phyloP scores from a whole-genome alignment of 306 rosid genomes.

The Fagus sylvatica region DNA sequence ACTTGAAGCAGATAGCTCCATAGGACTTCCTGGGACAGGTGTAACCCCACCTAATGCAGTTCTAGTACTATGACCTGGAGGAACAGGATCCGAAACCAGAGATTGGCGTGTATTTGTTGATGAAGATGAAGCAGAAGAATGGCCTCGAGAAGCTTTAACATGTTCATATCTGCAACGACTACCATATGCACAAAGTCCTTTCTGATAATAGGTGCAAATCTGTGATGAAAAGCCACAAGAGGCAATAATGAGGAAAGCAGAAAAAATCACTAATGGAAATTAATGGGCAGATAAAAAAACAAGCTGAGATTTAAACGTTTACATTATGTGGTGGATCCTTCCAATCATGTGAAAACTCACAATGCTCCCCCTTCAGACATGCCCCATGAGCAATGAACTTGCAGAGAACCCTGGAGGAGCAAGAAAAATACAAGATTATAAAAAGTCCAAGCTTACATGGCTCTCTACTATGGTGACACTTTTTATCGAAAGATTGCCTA shows the following conservation, averaged over 20 bases:
- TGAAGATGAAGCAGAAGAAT: slow-evolving; percentile 60
- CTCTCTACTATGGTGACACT: too few species aligned
- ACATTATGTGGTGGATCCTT: slow-evolving; percentile 82
- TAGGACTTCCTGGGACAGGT: slow-evolving; percentile 24
- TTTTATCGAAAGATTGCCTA: too few species aligned
- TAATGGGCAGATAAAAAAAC: slow-evolving; percentile 9
- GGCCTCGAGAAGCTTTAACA: slow-evolving; percentile 61
- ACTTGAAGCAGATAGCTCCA: slow-evolving; percentile 48
- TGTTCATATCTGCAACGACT: slow-evolving; percentile 98
- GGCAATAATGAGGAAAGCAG: slow-evolving; percentile 18
- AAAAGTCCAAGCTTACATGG: slow-evolving; percentile 10
- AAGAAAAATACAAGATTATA: slow-evolving; percentile 17
- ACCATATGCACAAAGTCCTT: slow-evolving; percentile 88
- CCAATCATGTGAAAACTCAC: slow-evolving; percentile 97
- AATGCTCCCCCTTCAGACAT: slow-evolving; percentile 93
- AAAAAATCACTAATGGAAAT: slow-evolving; percentile 5
- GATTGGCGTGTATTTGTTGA: slow-evolving; percentile 43
- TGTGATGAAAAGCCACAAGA: slow-evolving; percentile 31
- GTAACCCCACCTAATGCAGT: slow-evolving; percentile 37
- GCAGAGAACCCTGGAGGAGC: slow-evolving; percentile 72
- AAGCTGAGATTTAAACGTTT: slow-evolving; percentile 26
- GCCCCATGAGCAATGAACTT: slow-evolving; percentile 97
- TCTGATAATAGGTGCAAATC: slow-evolving; percentile 92
- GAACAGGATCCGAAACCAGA: slow-evolving; percentile 41
- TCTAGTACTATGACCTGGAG: slow-evolving; percentile 33